Evolutionary conservation across 208 protist species (phyloP), one percentile per base, ranked within the genome.

Genomic region (Wallacemonas sp.): DNA sequence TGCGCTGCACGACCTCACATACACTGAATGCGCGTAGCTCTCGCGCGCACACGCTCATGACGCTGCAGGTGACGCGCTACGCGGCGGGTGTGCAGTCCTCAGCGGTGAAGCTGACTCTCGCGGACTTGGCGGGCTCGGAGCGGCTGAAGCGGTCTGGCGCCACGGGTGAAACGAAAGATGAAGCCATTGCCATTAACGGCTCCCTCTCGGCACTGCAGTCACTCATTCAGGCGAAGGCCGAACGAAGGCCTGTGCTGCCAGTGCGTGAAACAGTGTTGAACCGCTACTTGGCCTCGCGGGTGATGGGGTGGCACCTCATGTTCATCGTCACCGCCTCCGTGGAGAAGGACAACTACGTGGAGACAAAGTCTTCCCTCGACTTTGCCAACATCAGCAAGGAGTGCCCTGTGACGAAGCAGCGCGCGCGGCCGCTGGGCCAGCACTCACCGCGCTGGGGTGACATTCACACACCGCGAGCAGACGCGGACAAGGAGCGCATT

Each of bases 51-150:
- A 76, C 72, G 12, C 45, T 91, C 29, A 65, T 90, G 26, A 82
- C 88, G 39, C 57, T 89, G 32, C 71, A 90, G 65, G 27, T 94
- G 33, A 94, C 85, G 13, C 74, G 68, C 34, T 85, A 78, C 58
- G 54, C 78, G 22, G 76, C 78, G 30, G 88, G 85, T 13, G 77
- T 73, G 24, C 81, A 81, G 36, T 50, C 88, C 9, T 61, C 57
- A 24, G 87, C 78, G 24, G 76, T 71, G 17, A 70, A 75, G 8
- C 64, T 92, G 10, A 90, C 83, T 24, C 69, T 99, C 6, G 94
- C 93, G 32, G 97, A 98, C 75, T 77, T 99, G n/a, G 95, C 97
- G 15, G 94, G 92, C 15, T 92, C 86, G 21, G 97, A 98, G 77
- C 76, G 91, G 2, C 68, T 97, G 12, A 82, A 82, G 59, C 84